These are phyloP conservation scores for Tolypocladium album DNA, from an alignment of 2,329 filamentous ascomycete genomes.

Conservation along the genomic window DNA sequence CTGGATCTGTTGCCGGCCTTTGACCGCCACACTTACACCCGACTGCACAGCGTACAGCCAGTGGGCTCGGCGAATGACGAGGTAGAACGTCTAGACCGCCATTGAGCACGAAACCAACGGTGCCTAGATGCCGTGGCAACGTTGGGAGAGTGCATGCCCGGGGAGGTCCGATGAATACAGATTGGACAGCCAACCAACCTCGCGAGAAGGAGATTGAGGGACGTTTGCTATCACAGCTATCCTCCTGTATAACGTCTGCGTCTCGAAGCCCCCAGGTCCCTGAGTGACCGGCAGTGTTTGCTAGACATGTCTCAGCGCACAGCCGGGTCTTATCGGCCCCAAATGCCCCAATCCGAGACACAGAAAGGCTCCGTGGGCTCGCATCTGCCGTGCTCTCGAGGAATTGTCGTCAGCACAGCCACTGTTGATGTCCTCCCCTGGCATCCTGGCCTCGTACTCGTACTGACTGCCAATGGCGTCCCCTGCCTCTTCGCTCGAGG, in stretches of 20 bases:
- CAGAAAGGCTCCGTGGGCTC: background rate
- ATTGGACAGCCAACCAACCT: background rate
- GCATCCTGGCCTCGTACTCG: too few species aligned
- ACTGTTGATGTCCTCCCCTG: background rate
- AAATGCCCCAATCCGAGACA: background rate
- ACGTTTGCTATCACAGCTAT: background rate
- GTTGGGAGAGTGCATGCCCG: background rate
- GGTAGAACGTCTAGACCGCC: background rate
- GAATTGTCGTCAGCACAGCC: background rate
- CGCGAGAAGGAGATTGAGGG: background rate
- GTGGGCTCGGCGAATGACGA: background rate
- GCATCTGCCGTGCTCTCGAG: background rate
- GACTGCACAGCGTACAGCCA: background rate
- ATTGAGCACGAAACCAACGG: background rate
- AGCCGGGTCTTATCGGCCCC: background rate
- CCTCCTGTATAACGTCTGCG: background rate
- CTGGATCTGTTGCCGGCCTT: background rate
- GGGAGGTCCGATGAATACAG: background rate
- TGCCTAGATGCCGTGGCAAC: background rate
- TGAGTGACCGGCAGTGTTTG: background rate
- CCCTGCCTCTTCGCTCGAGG: background rate
- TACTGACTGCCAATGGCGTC: background rate
- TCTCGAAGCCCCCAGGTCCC: background rate
- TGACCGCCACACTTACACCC: background rate
- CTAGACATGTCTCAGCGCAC: background rate